A percentile compares a stretch with the other conserved stretches of the same genome.
Conservation (phyloP, 2,329 filamentous ascomycete species). For the Madurella fahalii region DNA sequence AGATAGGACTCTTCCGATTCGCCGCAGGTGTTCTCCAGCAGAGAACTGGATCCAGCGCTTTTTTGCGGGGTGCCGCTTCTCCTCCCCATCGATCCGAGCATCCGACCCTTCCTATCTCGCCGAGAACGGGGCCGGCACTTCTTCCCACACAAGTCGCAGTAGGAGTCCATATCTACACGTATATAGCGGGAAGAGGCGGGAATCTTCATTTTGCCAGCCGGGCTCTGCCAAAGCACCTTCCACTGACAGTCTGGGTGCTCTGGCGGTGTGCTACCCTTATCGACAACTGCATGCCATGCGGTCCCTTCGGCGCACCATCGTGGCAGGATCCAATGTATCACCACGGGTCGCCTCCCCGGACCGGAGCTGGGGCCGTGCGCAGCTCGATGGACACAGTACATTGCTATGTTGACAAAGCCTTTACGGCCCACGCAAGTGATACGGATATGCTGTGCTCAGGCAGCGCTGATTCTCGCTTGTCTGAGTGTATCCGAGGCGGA, state of each 20-base stretch:
- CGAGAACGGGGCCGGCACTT: not conserved
- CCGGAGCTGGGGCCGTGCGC: not conserved
- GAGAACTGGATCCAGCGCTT: no score
- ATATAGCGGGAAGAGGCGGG: no score
- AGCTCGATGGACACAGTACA: not conserved
- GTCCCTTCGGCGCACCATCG: not conserved
- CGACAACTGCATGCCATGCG: no score
- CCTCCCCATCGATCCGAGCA: not conserved
- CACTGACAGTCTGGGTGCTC: not conserved
- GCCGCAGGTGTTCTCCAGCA: not conserved
- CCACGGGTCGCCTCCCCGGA: not conserved
- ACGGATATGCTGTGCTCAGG: no score
- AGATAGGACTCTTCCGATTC: conserved; percentile 1
- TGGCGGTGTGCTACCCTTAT: not conserved
- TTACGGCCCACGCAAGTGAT: no score
- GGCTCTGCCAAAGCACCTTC: not conserved
- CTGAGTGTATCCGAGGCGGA: no score
- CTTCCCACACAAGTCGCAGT: not conserved
- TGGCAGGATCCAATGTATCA: not conserved
- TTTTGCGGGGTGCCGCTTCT: not conserved
- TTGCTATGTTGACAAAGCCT: no score
- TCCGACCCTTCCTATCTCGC: not conserved
- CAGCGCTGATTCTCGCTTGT: no score
- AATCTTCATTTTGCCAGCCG: no score
- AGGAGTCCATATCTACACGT: not conserved